These are phyloP conservation scores for Pleurotus djamor DNA, from an alignment of 768 basidiomycete genomes.

Conservation along the genomic window DNA sequence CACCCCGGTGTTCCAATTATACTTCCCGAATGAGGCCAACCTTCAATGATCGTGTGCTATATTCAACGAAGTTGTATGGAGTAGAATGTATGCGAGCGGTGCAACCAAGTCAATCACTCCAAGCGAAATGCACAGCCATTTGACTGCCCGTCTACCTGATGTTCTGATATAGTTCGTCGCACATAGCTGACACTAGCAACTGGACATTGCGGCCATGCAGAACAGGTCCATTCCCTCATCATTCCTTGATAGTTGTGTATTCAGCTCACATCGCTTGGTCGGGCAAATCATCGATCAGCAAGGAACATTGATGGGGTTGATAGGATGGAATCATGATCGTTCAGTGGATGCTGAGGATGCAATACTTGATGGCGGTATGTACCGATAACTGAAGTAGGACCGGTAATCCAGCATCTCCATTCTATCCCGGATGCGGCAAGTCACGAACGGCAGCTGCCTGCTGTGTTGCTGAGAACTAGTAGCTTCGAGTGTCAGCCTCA, in stretches of 20 bases:
- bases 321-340: slow-evolving; percentile 6
- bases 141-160: not conserved
- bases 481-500: not conserved
- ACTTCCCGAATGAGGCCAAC: not conserved
- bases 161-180: not conserved
- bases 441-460: no score
- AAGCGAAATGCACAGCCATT: not conserved
- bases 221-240: not conserved
- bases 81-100: not conserved
- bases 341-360: not conserved
- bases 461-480: no score
- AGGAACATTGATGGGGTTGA: slow-evolving; percentile 6
- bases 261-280: not conserved
- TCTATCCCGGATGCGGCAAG: not conserved
- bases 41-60: not conserved
- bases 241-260: not conserved
- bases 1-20: no score
- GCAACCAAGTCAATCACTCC: not conserved
- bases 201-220: not conserved
- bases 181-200: not conserved
- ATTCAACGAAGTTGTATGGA: not conserved
- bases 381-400: not conserved
- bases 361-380: slow-evolving; percentile 1
- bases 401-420: not conserved
- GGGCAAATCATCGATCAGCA: slow-evolving; percentile 6